These are phyloP conservation scores for Periglandula ipomoeae DNA, from an alignment of 2,329 filamentous ascomycete species.

Conservation along the genomic window DNA sequence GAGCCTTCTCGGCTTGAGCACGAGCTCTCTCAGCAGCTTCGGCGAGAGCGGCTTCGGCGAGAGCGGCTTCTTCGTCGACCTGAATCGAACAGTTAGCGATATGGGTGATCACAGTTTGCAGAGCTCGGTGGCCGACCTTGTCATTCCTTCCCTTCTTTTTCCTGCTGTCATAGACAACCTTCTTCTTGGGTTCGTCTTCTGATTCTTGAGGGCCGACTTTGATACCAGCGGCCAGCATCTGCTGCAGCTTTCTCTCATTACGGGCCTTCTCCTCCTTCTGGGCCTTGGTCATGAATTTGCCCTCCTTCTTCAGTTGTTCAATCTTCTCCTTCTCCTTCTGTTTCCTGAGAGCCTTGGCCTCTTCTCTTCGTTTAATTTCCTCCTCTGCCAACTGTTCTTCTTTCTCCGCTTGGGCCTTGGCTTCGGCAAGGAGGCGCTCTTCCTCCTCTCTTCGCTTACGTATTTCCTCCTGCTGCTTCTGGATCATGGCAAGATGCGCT, in stretches of 20 bases:
- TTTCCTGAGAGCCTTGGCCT: constrained; percentile 69
- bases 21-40: constrained; percentile 68
- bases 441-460: constrained; percentile 58
- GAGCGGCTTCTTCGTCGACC: constrained; percentile 67
- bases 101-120: background rate
- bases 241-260: constrained; percentile 71
- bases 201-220: constrained; percentile 55
- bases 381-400: constrained; percentile 56
- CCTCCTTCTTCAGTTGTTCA: constrained; percentile 80
- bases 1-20: constrained; percentile 56
- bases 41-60: constrained; percentile 66
- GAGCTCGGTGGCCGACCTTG: constrained; percentile 32
- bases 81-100: constrained; percentile 22
- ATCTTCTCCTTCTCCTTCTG: constrained; percentile 80
- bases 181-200: constrained; percentile 63
- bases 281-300: constrained; percentile 78
- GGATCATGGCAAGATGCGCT: constrained; percentile 59
- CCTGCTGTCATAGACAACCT: constrained; percentile 66
- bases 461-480: constrained; percentile 78
- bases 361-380: constrained; percentile 60
- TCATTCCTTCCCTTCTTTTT: constrained; percentile 61
- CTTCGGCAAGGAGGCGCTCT: constrained; percentile 49
- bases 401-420: constrained; percentile 56
- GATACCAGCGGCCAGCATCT: constrained; percentile 72
- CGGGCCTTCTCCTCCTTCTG: constrained; percentile 74